Evolutionary conservation across 345 rosid species (phyloP).

Genomic region (Litchi chinensis): DNA sequence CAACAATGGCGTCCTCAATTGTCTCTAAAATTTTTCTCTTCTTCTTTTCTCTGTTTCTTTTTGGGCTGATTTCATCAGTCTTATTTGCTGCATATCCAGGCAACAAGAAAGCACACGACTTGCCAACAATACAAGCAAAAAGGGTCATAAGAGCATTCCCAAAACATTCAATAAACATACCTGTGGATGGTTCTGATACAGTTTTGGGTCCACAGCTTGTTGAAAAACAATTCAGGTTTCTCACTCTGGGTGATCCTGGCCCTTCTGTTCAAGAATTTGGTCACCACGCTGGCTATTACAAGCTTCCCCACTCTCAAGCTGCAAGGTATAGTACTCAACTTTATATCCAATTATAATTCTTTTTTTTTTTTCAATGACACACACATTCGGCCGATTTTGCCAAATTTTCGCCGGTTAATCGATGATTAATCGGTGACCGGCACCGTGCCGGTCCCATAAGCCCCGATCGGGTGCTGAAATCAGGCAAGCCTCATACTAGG

Average conservation of each 20-base stretch:
- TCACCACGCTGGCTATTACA: slow-evolving; percentile 81
- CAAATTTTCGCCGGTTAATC: too few relatives aligned
- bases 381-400: too few relatives aligned
- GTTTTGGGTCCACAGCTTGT: slow-evolving; percentile 26
- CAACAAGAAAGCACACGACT: slow-evolving; percentile 9
- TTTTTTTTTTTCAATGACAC: too few relatives aligned
- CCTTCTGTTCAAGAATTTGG: slow-evolving; percentile 64
- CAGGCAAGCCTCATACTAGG: too few relatives aligned
- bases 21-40: not conserved
- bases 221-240: slow-evolving; percentile 46
- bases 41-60: not conserved
- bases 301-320: slow-evolving; percentile 61
- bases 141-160: slow-evolving; percentile 57
- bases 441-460: too few relatives aligned
- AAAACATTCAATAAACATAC: slow-evolving; percentile 29
- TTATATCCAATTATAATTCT: too few relatives aligned
- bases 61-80: slow-evolving; percentile 5
- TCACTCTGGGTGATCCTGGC: slow-evolving; percentile 32
- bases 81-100: slow-evolving; percentile 18
- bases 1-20: slow-evolving; percentile 23
- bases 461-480: too few relatives aligned
- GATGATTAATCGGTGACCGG: too few relatives aligned
- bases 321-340: slow-evolving; percentile 46
- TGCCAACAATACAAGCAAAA: slow-evolving; percentile 43
- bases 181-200: not conserved